phyloP scores from a whole-genome alignment of 1,284 basidiomycete genomes.

The Boletus smithii region DNA sequence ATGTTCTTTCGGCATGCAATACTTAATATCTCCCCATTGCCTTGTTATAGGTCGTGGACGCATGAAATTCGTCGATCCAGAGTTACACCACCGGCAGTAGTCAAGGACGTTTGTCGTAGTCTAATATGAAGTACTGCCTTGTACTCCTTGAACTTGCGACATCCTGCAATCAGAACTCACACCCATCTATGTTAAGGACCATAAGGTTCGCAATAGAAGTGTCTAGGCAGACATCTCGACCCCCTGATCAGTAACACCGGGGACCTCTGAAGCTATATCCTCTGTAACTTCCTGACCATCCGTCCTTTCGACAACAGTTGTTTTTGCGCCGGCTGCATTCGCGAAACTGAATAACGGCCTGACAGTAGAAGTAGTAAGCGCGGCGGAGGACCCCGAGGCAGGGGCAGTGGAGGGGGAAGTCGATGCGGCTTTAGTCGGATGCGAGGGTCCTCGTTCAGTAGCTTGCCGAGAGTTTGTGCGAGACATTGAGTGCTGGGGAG shows the following conservation, averaged over 20 bases:
- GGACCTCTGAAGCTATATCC: conserved; percentile 6
- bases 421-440: conserved; percentile 38
- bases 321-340: conserved; percentile 51
- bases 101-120: not conserved
- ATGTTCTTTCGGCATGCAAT: not conserved
- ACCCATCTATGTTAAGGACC: conserved; percentile 3
- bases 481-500: conserved; percentile 54
- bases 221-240: conserved; percentile 38
- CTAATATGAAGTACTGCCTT: not conserved
- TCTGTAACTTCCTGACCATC: conserved; percentile 32
- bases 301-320: conserved; percentile 17
- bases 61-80: conserved; percentile 69
- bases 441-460: conserved; percentile 47
- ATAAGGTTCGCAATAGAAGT: conserved; percentile 5
- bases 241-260: conserved; percentile 36
- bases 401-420: conserved; percentile 33
- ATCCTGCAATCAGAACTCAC: conserved; percentile 4
- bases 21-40: conserved; percentile 1
- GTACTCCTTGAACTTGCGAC: not conserved
- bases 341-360: conserved; percentile 71
- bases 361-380: conserved; percentile 40
- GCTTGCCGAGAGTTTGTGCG: conserved; percentile 65
- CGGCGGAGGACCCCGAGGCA: conserved; percentile 28
- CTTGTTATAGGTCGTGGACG: conserved; percentile 49
- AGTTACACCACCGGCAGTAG: conserved; percentile 35